Evolutionary conservation across 2,329 filamentous ascomycete genomes (phyloP), one percentile per base, ranked within the genome.

Genomic region (Lasiodiplodia citricola): DNA sequence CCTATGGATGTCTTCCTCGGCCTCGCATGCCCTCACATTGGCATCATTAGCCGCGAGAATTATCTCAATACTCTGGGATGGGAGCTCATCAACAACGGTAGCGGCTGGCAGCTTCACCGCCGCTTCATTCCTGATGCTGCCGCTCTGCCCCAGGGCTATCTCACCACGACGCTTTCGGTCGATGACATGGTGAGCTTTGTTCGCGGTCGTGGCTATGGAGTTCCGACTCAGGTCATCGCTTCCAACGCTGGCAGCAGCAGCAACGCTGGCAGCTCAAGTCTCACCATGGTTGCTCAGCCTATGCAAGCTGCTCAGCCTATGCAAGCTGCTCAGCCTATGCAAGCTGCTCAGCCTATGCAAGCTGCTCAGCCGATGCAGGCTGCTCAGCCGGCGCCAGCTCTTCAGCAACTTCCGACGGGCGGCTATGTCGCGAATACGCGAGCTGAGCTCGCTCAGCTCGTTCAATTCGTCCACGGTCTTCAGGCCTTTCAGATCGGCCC

Each of bases 71-170:
- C 13, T 7, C 38, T 44, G 18, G 16, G 16, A 7, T 41, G 4
- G 16, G 38, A 5, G 38, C 16, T 44, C 2, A 1, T 44, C 38
- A 44, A 44, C 7, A 18, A 44, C 16, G 16, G 38, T 2, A 18
- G 18, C 16, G 38, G 16, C 2, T 41, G 38, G 38, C 13, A 41
- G 16, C 38, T 16, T 0, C 4, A 16, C 14, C 13, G 38, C 3
- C 38, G 38, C 38, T 14, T 41, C 38, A 16, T 41, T 38, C 71
- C 73, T 57, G 62, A 71, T 25, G 51, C 72, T 28, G 52, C 57
- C 31, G 56, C 70, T 11, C 70, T 74, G 60, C 7, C 4, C 13
- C 38, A 16, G 13, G 38, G 13, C 4, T 16, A 5, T 14, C 38
- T 41, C 13, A 16, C 13, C 14, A 41, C 38, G 2, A 4, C 13